Evolutionary conservation across 345 rosid species (phyloP), one percentile per base, ranked within the genome.

Genomic region (thale cress (Arabidopsis thaliana)): DNA sequence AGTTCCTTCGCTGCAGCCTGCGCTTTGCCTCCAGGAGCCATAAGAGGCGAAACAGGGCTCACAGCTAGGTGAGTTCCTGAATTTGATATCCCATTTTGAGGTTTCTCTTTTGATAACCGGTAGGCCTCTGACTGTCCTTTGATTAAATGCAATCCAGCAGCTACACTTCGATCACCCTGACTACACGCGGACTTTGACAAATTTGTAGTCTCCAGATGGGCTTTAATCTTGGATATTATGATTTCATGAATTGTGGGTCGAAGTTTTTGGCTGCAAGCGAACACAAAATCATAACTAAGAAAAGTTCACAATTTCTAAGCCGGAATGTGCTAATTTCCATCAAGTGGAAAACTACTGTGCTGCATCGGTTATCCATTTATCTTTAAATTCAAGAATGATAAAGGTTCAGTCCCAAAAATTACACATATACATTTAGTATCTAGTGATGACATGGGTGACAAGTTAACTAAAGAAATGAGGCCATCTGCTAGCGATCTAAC

Each of bases 1-100:
- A 95, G 97, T 78, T 89, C 96, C 78, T 82, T 92, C 30, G 97
- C 88, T 61, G 98, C 87, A 80, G 80, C 79, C 85, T 95, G 99
- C 46, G 97, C 98, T 83, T 87, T 95, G 65, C 99, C 99, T 66
- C 84, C 77, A 75, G 99, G 99, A 81, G 96, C 96, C 99, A 95
- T 92, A 69, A 89, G 82, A 58, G 96, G 85, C 1, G 99, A 95
- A 63, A 92, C 99, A 62, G 99, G 99, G 82, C 98, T 95, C 75
- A 89, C 96, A 73, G 98, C 88, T 80, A 86, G 76, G 71, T 92
- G 85, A 73, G 86, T 82, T 65, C 86, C 95, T 69, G 84, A 84
- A 63, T 67, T 68, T 49, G 89, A 82, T 73, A 83, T 84, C 81
- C 93, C 97, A 84, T 90, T 90, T 81, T 85, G 98, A 78, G 74